A percentile compares a stretch with the other conserved stretches of the same genome.
phyloP scores from a whole-genome alignment of 2,329 filamentous ascomycete species.

The Conoideocrella luteorostrata region DNA sequence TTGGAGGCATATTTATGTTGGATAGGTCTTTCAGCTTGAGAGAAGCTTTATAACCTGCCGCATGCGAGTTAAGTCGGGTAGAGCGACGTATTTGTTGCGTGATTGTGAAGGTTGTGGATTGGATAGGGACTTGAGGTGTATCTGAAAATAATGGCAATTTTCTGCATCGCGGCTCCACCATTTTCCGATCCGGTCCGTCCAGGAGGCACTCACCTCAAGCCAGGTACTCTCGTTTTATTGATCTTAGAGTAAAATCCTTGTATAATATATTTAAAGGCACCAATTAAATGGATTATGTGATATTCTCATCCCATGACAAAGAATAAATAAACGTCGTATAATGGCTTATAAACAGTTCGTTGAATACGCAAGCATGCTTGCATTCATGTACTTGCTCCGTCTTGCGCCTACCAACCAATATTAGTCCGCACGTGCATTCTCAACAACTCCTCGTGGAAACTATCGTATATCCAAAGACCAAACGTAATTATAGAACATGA shows the following conservation, averaged over 20 bases:
- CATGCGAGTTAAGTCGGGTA: no score
- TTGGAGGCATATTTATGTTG: conserved; percentile 8
- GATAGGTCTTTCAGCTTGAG: not conserved
- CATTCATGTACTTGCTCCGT: not conserved
- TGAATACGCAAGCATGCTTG: not conserved
- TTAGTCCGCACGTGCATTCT: not conserved
- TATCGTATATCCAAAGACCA: conserved; percentile 4
- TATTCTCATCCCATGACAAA: no score
- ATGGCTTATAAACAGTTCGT: not conserved
- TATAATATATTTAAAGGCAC: no score
- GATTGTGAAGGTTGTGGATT: not conserved
- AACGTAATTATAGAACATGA: not conserved
- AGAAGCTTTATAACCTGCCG: not conserved
- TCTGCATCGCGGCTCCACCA: not conserved
- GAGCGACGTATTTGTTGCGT: not conserved
- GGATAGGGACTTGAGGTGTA: no score
- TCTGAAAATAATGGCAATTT: no score
- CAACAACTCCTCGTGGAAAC: not conserved
- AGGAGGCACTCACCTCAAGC: not conserved
- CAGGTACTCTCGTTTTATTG: no score
- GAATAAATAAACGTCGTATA: no score
- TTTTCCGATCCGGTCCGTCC: conserved; percentile 6
- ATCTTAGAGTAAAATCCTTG: no score
- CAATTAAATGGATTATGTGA: no score
- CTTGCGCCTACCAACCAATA: not conserved